Percentiles rank a stretch among this genome's conserved stretches.
Conservation (phyloP, 1,139 yeast genomes). For the Cylindricascospora bacillispora region DNA sequence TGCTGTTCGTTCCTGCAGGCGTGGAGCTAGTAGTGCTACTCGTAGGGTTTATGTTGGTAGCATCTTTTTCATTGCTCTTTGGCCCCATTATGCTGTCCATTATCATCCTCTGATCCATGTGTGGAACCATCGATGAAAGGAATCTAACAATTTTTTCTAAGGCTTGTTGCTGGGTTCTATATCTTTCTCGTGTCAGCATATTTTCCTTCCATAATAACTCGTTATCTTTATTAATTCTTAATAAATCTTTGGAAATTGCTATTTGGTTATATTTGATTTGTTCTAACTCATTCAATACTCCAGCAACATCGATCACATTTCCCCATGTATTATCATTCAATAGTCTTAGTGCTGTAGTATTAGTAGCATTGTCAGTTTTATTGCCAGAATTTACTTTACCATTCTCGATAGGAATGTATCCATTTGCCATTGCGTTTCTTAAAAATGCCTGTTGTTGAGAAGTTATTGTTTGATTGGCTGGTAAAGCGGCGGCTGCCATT, state of each 20-base stretch:
- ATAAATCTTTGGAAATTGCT: constrained; percentile 70
- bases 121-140: constrained; percentile 68
- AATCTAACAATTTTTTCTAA: constrained; percentile 79
- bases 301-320: constrained; percentile 35
- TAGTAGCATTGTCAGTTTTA: background rate
- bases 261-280: constrained; percentile 64
- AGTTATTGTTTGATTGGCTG: constrained; percentile 8
- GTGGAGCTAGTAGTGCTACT: background rate
- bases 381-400: constrained; percentile 2
- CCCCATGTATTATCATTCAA: constrained; percentile 9
- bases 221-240: constrained; percentile 75
- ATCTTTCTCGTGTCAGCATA: constrained; percentile 68
- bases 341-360: constrained; percentile 2
- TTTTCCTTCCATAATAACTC: constrained; percentile 87
- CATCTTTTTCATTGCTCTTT: constrained; percentile 5
- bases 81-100: constrained; percentile 24
- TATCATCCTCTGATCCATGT: constrained; percentile 36
- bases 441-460: constrained; percentile 4
- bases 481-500: background rate
- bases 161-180: constrained; percentile 75
- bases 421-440: constrained; percentile 1
- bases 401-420: background rate
- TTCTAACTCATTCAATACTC: constrained; percentile 61
- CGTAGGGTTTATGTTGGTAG: background rate
- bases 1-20: constrained; percentile 1